Conservation (phyloP, 108 stramenopile species). For the Fragilariopsis cylindrus region DNA sequence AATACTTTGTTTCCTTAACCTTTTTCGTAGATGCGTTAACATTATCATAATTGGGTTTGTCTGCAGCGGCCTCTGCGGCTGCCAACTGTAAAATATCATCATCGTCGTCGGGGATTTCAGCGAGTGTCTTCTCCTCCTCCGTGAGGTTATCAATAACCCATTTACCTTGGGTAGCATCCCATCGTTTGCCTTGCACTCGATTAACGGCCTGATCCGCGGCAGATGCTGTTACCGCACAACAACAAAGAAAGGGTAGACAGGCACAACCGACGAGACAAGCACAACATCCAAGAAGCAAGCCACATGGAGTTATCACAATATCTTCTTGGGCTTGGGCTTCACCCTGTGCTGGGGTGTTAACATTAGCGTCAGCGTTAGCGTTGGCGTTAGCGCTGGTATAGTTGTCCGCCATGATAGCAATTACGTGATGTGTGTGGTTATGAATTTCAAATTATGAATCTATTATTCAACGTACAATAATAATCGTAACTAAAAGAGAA, state of each 20-base stretch:
- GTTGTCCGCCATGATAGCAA: slow-evolving; percentile 21
- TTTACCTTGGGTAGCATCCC: slow-evolving; percentile 51
- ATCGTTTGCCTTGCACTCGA: slow-evolving; percentile 45
- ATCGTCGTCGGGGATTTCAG: slow-evolving; percentile 48
- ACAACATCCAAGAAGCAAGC: background rate
- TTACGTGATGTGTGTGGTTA: background rate
- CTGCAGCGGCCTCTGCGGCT: slow-evolving; percentile 17
- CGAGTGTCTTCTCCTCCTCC: slow-evolving; percentile 32
- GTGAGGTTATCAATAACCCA: slow-evolving; percentile 59
- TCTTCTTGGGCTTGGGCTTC: background rate
- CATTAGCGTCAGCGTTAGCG: background rate
- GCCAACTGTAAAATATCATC: slow-evolving; percentile 48
- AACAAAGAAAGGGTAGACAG: slow-evolving; percentile 10
- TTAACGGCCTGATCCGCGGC: background rate
- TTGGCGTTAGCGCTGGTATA: background rate
- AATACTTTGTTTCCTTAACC: slow-evolving; percentile 55
- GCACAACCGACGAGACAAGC: background rate
- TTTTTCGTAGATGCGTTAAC: slow-evolving; percentile 20
- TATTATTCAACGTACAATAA: too few relatives aligned
- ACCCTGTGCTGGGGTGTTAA: background rate
- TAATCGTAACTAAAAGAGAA: too few relatives aligned
- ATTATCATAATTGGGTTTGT: slow-evolving; percentile 19
- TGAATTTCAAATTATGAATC: too few relatives aligned
- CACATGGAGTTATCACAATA: background rate
- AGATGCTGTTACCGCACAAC: slow-evolving; percentile 14